Conservation (phyloP, 306 rosid species). For the Phaseolus lunatus region DNA sequence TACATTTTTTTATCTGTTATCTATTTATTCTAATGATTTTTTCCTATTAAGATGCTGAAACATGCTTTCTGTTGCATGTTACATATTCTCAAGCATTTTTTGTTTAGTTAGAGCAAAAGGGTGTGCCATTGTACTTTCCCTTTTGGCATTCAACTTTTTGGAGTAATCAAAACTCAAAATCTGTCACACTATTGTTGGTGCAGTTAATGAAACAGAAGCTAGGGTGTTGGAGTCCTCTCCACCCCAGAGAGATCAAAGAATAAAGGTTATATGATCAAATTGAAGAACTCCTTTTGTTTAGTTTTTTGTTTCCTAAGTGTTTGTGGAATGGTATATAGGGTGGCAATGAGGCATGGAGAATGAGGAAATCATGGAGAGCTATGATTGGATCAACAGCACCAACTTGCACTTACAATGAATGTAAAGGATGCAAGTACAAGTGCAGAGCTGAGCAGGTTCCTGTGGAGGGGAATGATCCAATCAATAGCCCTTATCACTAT, state of each 20-base stretch:
- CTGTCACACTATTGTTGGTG: not conserved
- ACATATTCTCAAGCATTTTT: not conserved
- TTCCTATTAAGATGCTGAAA: not conserved
- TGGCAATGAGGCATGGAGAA: constrained; percentile 42
- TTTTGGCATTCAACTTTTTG: not conserved
- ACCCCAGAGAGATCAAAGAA: constrained; percentile 43
- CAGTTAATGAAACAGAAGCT: constrained; percentile 56
- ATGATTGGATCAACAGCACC: constrained; percentile 98
- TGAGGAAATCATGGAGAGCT: constrained; percentile 64
- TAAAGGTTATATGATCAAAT: constrained; percentile 39
- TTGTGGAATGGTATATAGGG: constrained; percentile 50
- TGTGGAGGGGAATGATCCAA: constrained; percentile 90
- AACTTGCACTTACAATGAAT: constrained; percentile 88
- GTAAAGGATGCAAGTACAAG: constrained; percentile 80
- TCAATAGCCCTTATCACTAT: constrained; percentile 90
- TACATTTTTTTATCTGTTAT: not conserved
- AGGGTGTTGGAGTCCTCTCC: constrained; percentile 43
- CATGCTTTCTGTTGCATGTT: not conserved
- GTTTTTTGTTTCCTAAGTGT: not conserved
- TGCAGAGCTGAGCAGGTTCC: constrained; percentile 98
- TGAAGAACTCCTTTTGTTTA: not conserved
- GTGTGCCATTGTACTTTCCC: not conserved
- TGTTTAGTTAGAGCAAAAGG: not conserved
- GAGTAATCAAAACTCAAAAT: too few species aligned
- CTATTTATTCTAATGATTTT: not conserved